Percentiles rank a stretch among this genome's conserved stretches.
Evolutionary conservation across 2,329 filamentous ascomycete species (phyloP).

Genomic region (Diplodia scrobiculata): DNA sequence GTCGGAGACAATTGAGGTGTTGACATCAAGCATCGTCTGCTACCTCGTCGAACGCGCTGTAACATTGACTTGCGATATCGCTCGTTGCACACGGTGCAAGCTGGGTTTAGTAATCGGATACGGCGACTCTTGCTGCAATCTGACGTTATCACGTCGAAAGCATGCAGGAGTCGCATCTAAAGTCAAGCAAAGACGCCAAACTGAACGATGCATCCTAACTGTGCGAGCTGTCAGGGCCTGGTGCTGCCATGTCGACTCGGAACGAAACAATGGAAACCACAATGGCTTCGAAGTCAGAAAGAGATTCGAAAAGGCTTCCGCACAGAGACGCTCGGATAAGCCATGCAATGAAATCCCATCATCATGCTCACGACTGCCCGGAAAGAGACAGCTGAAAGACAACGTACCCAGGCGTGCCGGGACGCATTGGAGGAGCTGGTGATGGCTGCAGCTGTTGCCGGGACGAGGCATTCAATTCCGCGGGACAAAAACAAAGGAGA

Average conservation of each 20-base stretch:
- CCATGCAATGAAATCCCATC: constrained; percentile 19
- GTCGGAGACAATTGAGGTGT: not conserved
- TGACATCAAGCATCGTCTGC: not conserved
- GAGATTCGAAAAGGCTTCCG: constrained; percentile 10
- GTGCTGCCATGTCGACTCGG: not conserved
- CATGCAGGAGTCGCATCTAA: not conserved
- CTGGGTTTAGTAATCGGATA: not conserved
- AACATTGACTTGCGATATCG: not conserved
- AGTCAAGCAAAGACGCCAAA: not conserved
- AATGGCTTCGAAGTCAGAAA: not conserved
- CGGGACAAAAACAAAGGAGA: constrained; percentile 11
- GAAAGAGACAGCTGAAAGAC: not conserved
- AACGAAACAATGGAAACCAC: not conserved
- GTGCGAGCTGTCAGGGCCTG: not conserved
- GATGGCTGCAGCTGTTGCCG: not conserved
- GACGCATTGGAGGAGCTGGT: not conserved
- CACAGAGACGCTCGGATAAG: constrained; percentile 23
- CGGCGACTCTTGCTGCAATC: not conserved
- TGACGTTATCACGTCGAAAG: not conserved
- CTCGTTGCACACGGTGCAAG: not conserved
- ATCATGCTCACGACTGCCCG: not conserved
- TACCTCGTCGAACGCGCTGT: not conserved
- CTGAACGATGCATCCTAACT: not conserved
- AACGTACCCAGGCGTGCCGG: constrained; percentile 7
- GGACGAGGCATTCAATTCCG: not conserved